Base-by-base conservation (phyloP, 805 yeast genomes). In the Spencermartinsiella europaea region DNA sequence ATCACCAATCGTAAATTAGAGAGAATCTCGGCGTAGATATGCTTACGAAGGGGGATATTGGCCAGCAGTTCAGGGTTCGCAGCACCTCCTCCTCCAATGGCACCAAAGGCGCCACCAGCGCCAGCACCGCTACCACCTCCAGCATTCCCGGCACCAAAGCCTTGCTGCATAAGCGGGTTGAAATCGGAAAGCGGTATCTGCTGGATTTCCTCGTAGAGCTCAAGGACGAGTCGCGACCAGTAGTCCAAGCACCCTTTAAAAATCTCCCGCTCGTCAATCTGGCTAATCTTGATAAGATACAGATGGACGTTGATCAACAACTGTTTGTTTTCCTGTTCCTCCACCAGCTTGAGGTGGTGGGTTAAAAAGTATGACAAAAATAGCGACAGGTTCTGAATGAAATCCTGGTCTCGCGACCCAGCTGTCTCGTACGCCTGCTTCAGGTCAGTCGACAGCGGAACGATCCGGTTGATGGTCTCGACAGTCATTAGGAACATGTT, bases 231-330 rank as follows among this genome's bases (percentile, higher is more conserved):
- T 50, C 79, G 79, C 38, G 83, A 72, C 99, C 99, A 93, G 68
- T 90, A 93, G 64, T 93, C 99, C 54, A 93, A 76, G 60, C 95
- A 87, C 38, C 95, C 90, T 66, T 93, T 93, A 72, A 93, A 93
- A 54, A 93, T 74, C 69, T 93, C 99, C 59, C 99, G 78, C 68
- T 93, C 99, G 52, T 91, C 95, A 57, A 93, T 85, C 63, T 83
- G 80, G 5, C 97, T 89, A 48, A 93, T 74, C 58, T 84, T 84
- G 55, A 93, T 78, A 57, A 93, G 72, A 65, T 89, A 89, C 61
- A 78, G 77, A 62, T 90, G 95, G 1, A 95, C 80, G 45, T 80
- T 77, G 47, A 84, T 63, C 47, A 88, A 70, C 43, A 88, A 67
- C 20, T 79, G 83, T 58, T 77, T 76, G 45, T 70, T 65, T 34